These are phyloP conservation scores for Penicillium canariense DNA, from an alignment of 495 filamentous ascomycete species.

Conservation along the genomic window DNA sequence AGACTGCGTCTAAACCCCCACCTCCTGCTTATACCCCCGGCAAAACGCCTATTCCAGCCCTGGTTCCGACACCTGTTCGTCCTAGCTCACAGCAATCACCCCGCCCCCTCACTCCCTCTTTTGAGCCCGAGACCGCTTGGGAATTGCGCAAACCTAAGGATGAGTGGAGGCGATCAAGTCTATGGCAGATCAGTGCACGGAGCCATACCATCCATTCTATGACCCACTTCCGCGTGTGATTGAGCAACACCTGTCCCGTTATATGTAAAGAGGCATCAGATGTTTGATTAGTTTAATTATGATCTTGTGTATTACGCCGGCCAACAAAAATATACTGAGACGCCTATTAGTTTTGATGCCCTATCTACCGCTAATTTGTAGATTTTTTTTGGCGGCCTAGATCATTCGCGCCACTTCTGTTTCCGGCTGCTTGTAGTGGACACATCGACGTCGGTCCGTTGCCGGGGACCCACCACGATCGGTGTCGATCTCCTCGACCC, in stretches of 20 bases:
- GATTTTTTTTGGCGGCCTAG: background rate
- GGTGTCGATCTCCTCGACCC: slow-evolving; percentile 6
- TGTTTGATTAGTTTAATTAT: background rate
- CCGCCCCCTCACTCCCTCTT: too few relatives aligned
- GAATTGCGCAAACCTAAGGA: background rate
- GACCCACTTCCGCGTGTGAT: background rate
- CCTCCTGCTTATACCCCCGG: background rate
- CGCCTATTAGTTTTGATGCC: background rate
- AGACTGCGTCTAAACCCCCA: background rate
- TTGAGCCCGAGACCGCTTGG: background rate
- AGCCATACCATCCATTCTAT: background rate
- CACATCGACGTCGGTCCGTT: slow-evolving; percentile 9
- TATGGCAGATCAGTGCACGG: background rate
- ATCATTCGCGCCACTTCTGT: background rate
- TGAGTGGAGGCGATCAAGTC: background rate
- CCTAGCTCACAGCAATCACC: background rate
- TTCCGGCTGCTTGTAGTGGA: background rate
- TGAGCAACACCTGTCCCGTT: background rate
- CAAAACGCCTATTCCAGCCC: background rate
- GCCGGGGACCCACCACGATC: slow-evolving; percentile 13
- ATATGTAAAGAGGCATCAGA: background rate
- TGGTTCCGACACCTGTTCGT: background rate
- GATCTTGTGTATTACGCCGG: background rate
- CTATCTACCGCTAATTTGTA: background rate
- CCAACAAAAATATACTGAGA: background rate